Evolutionary conservation across 352 stramenopile species (phyloP).

Genomic region (Phytophthora citricola): DNA sequence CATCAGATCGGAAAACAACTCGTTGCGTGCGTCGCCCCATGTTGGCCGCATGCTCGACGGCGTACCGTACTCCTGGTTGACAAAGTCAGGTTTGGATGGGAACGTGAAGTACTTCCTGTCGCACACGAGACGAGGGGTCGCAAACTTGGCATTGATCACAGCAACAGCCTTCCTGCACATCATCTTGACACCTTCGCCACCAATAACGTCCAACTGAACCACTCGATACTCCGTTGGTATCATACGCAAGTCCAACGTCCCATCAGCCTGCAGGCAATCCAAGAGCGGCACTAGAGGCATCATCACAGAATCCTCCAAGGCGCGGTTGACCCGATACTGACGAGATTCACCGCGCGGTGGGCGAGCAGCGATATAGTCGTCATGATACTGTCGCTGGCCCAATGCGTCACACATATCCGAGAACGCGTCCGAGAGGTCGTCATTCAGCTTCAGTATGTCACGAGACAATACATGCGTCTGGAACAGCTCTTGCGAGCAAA

Average conservation of each 20-base stretch:
- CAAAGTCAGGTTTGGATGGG: constrained; percentile 23
- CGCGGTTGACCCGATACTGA: constrained; percentile 29
- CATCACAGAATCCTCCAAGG: constrained; percentile 36
- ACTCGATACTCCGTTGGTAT: constrained; percentile 3
- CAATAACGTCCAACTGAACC: not conserved
- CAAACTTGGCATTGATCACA: constrained; percentile 33
- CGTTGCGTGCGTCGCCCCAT: not conserved
- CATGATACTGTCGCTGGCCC: constrained; percentile 16
- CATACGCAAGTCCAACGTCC: constrained; percentile 10
- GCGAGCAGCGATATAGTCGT: constrained; percentile 29
- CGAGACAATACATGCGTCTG: constrained; percentile 40
- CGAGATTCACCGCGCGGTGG: constrained; percentile 11
- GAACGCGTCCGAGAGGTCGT: constrained; percentile 41
- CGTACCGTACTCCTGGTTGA: constrained; percentile 25
- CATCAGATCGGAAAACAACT: constrained; percentile 27
- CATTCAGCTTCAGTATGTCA: constrained; percentile 40
- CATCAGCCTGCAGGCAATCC: constrained; percentile 36
- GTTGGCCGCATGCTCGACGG: not conserved
- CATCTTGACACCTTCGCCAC: constrained; percentile 7
- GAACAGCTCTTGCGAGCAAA: constrained; percentile 34
- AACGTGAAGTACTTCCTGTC: constrained; percentile 22
- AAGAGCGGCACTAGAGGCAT: constrained; percentile 32
- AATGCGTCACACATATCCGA: constrained; percentile 38
- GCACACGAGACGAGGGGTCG: constrained; percentile 7
- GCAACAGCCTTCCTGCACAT: constrained; percentile 15